phyloP scores from a whole-genome alignment of 352 stramenopile species.

The Globisporangium nagaii region DNA sequence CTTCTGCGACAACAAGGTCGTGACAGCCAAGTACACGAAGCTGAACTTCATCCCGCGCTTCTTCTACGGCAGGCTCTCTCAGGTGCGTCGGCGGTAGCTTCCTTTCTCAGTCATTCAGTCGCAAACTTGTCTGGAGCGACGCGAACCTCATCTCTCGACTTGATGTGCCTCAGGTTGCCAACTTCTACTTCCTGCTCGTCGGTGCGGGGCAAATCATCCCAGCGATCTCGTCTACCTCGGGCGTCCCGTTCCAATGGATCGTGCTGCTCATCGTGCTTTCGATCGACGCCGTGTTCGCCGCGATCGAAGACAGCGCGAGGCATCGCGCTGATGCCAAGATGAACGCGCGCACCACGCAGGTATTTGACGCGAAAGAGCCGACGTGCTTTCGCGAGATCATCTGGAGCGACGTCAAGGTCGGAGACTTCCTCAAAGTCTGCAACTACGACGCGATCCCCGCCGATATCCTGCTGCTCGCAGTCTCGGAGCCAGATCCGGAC shows the following conservation, averaged over 20 bases:
- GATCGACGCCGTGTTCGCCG: constrained; percentile 80
- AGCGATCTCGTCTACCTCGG: constrained; percentile 79
- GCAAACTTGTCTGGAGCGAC: background rate
- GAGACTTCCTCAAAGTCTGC: constrained; percentile 80
- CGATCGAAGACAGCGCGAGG: constrained; percentile 77
- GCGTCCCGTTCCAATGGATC: constrained; percentile 85
- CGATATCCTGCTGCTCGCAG: constrained; percentile 72
- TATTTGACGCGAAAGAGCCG: constrained; percentile 48
- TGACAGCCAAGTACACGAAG: constrained; percentile 87
- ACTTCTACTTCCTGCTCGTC: constrained; percentile 90
- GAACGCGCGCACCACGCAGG: constrained; percentile 59
- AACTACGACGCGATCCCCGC: constrained; percentile 85
- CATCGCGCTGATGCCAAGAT: constrained; percentile 78
- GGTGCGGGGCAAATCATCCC: constrained; percentile 82
- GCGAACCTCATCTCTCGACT: background rate
- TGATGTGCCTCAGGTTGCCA: constrained; percentile 34
- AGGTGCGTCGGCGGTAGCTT: constrained; percentile 18
- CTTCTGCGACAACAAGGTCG: constrained; percentile 79
- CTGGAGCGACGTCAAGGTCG: constrained; percentile 67
- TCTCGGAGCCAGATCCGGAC: constrained; percentile 56
- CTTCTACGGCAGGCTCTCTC: constrained; percentile 80
- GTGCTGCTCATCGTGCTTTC: constrained; percentile 80
- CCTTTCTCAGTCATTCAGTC: background rate
- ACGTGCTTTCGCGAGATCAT: constrained; percentile 44
- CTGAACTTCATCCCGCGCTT: constrained; percentile 83